These are phyloP conservation scores for Stachybotrys echinatus DNA, from an alignment of 2,329 filamentous ascomycete genomes.

Conservation along the genomic window DNA sequence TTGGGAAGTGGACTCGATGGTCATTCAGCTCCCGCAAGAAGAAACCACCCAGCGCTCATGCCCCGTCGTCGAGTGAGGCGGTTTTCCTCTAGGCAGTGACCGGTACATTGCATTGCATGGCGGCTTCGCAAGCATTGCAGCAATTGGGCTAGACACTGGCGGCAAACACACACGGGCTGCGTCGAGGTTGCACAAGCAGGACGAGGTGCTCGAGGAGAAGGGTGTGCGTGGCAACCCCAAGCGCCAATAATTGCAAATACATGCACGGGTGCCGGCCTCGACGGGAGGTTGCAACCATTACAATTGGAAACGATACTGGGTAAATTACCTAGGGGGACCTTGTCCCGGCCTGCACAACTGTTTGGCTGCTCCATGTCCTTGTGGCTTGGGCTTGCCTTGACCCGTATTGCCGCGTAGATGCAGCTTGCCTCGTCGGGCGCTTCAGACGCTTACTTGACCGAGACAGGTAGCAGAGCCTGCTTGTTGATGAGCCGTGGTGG, in stretches of 20 bases:
- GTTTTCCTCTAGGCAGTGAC: no score
- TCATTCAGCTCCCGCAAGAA: background rate
- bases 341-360: background rate
- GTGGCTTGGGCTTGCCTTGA: background rate
- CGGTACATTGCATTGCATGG: no score
- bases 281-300: background rate
- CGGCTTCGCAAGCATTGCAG: background rate
- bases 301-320: background rate
- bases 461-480: background rate
- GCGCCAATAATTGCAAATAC: background rate
- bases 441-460: background rate
- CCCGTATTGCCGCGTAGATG: background rate
- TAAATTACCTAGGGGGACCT: background rate
- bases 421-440: background rate
- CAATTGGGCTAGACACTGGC: background rate
- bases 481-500: no score
- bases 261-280: background rate
- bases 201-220: background rate
- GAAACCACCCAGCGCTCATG: background rate
- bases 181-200: background rate
- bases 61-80: no score
- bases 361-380: no score
- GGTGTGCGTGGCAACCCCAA: background rate
- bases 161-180: background rate
- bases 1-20: background rate